A percentile compares a stretch with the other conserved stretches of the same genome.
phyloP scores from a whole-genome alignment of 345 rosid genomes.

The sweet orange (Citrus sinensis) region DNA sequence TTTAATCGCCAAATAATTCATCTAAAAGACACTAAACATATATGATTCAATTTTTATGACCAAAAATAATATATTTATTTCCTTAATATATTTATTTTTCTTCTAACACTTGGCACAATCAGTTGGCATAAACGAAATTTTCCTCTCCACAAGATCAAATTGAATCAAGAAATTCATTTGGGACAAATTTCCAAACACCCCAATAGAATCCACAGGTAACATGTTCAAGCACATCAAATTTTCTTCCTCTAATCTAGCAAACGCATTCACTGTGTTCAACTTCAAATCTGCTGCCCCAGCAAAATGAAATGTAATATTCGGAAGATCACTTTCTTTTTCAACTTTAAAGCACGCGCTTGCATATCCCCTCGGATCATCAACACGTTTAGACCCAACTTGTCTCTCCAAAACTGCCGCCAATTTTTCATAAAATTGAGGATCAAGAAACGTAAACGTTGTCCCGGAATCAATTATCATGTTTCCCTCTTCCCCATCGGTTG shows the following conservation, averaged over 20 bases:
- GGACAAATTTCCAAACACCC: slow-evolving; percentile 39
- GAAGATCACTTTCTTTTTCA: slow-evolving; percentile 19
- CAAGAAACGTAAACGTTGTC: slow-evolving; percentile 48
- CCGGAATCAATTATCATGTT: slow-evolving; percentile 63
- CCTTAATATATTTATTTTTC: not conserved
- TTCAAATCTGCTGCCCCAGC: slow-evolving; percentile 36
- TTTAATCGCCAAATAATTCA: not conserved
- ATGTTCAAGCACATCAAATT: slow-evolving; percentile 36
- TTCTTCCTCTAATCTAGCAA: slow-evolving; percentile 12
- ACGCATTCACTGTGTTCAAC: slow-evolving; percentile 40
- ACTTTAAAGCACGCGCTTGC: slow-evolving; percentile 31
- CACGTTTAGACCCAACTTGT: slow-evolving; percentile 28
- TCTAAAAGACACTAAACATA: not conserved
- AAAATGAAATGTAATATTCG: slow-evolving; percentile 51
- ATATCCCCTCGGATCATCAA: slow-evolving; percentile 28
- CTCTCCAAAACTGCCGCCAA: slow-evolving; percentile 31
- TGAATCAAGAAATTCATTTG: slow-evolving; percentile 41
- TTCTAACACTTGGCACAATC: slow-evolving; percentile 29
- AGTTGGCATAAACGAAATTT: slow-evolving; percentile 40
- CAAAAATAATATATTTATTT: too few species aligned
- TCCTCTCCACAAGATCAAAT: slow-evolving; percentile 36
- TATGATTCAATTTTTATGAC: too few species aligned
- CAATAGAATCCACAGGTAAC: slow-evolving; percentile 19
- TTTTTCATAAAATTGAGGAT: slow-evolving; percentile 26
- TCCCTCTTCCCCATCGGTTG: slow-evolving; percentile 11